Percentiles rank a stretch among this genome's conserved stretches.
Evolutionary conservation across 768 basidiomycete genomes (phyloP).

Genomic region (Coprinopsis sp.): DNA sequence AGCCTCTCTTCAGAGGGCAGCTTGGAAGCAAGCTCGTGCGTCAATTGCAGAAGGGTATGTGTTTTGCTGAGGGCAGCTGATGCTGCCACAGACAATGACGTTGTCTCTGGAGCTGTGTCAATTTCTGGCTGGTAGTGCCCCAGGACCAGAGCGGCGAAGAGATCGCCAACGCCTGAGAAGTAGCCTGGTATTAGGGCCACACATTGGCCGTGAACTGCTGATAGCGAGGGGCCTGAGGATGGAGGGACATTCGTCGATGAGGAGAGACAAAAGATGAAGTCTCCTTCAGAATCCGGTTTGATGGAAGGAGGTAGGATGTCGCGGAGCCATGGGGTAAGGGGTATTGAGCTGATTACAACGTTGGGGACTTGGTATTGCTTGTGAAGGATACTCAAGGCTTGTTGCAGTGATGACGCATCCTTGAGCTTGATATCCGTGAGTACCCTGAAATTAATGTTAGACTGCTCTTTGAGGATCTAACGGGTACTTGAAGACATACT

Average conservation of each 20-base stretch:
- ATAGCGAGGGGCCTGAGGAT: slow-evolving; percentile 18
- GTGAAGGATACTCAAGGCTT: slow-evolving; percentile 73
- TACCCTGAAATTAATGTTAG: slow-evolving; percentile 40
- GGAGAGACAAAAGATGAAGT: slow-evolving; percentile 74
- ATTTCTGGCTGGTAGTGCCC: slow-evolving; percentile 58
- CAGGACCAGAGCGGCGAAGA: slow-evolving; percentile 89
- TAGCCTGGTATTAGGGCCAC: slow-evolving; percentile 84
- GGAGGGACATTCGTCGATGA: slow-evolving; percentile 45
- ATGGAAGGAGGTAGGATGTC: slow-evolving; percentile 45
- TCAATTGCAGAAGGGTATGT: slow-evolving; percentile 63
- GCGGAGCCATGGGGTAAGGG: slow-evolving; percentile 58
- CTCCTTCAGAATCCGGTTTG: slow-evolving; percentile 30
- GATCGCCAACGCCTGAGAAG: slow-evolving; percentile 95
- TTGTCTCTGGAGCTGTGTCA: slow-evolving; percentile 12
- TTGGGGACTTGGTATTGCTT: slow-evolving; percentile 70
- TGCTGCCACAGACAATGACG: slow-evolving; percentile 54
- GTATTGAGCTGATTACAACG: slow-evolving; percentile 90
- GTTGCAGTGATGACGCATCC: slow-evolving; percentile 60
- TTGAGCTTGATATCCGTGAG: slow-evolving; percentile 69
- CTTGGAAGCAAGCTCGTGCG: slow-evolving; percentile 49
- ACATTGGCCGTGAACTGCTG: slow-evolving; percentile 59
- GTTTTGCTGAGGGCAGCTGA: slow-evolving; percentile 71
- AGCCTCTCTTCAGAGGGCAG: slow-evolving; percentile 58
- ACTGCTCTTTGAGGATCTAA: slow-evolving; percentile 22
- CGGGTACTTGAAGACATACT: slow-evolving; percentile 47